Evolutionary conservation across 2,329 filamentous ascomycete species (phyloP).

Genomic region (Huntiella decipiens): DNA sequence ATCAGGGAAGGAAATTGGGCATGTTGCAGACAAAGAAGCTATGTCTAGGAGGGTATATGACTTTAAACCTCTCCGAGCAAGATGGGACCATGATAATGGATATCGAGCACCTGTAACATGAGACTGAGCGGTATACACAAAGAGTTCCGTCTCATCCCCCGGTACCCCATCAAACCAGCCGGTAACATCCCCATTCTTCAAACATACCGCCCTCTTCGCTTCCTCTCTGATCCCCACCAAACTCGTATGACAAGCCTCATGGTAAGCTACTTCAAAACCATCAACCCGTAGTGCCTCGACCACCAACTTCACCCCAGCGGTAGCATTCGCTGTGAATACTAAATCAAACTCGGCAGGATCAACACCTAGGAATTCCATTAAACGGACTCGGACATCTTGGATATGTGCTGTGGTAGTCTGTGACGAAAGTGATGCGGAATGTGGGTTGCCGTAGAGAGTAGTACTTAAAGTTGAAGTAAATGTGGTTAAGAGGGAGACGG

Average conservation of each 20-base stretch:
- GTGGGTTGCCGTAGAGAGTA: constrained; percentile 48
- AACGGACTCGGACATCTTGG: constrained; percentile 32
- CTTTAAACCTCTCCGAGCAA: constrained; percentile 15
- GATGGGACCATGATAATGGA: constrained; percentile 35
- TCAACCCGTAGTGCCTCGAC: constrained; percentile 32
- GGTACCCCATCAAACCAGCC: constrained; percentile 21
- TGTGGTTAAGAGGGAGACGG: constrained; percentile 34
- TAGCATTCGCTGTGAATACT: constrained; percentile 43
- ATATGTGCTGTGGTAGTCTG: constrained; percentile 37
- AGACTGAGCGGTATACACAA: constrained; percentile 50
- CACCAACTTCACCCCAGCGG: constrained; percentile 43
- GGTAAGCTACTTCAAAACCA: constrained; percentile 39
- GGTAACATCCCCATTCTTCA: constrained; percentile 33
- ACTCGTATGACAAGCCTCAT: constrained; percentile 42
- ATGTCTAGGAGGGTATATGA: constrained; percentile 39
- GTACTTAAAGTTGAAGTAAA: constrained; percentile 36
- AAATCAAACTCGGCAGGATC: constrained; percentile 39
- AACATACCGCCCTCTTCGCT: constrained; percentile 37
- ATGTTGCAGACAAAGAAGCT: constrained; percentile 45
- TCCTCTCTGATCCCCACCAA: constrained; percentile 49
- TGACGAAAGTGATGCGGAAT: constrained; percentile 43
- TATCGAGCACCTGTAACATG: constrained; percentile 49
- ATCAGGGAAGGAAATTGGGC: constrained; percentile 32
- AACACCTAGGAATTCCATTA: constrained; percentile 39
- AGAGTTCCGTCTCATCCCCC: constrained; percentile 21